Percentiles rank a stretch among this genome's conserved stretches.
Evolutionary conservation across 129 eudicot genomes (phyloP).

Genomic region (Flaveria ramosissima): DNA sequence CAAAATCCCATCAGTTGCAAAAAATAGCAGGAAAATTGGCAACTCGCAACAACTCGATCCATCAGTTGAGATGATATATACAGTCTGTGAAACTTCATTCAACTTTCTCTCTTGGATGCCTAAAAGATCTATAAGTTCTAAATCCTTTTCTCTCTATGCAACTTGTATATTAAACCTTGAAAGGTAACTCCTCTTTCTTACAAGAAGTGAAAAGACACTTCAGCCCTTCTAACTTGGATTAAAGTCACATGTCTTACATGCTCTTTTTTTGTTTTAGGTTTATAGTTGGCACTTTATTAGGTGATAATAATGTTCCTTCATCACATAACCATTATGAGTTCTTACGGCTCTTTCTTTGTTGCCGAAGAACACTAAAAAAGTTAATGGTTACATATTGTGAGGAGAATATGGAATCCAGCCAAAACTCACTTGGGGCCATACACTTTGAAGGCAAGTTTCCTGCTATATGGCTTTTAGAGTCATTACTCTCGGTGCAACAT

Average conservation of each 20-base stretch:
- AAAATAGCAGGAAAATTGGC: slow-evolving; percentile 20
- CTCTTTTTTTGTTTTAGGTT: slow-evolving; percentile 51
- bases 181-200: slow-evolving; percentile 48
- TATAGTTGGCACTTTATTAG: slow-evolving; percentile 53
- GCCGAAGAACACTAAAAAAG: slow-evolving; percentile 65
- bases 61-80: slow-evolving; percentile 28
- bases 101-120: slow-evolving; percentile 63
- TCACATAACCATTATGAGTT: slow-evolving; percentile 39
- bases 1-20: slow-evolving; percentile 33
- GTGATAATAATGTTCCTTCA: slow-evolving; percentile 22
- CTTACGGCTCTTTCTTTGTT: slow-evolving; percentile 55
- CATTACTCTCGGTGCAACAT: slow-evolving; percentile 53
- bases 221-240: not conserved
- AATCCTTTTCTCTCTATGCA: slow-evolving; percentile 52
- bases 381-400: slow-evolving; percentile 52
- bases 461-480: slow-evolving; percentile 63
- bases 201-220: not conserved
- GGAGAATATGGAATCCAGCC: slow-evolving; percentile 41
- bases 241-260: not conserved
- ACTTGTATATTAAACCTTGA: slow-evolving; percentile 78
- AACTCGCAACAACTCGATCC: slow-evolving; percentile 30
- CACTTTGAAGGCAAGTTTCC: slow-evolving; percentile 47
- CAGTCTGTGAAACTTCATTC: slow-evolving; percentile 55
- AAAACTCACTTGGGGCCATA: slow-evolving; percentile 33
- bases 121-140: slow-evolving; percentile 50